These are phyloP conservation scores for Alternaria gaisen DNA, from an alignment of 2,329 filamentous ascomycete species.

Conservation along the genomic window DNA sequence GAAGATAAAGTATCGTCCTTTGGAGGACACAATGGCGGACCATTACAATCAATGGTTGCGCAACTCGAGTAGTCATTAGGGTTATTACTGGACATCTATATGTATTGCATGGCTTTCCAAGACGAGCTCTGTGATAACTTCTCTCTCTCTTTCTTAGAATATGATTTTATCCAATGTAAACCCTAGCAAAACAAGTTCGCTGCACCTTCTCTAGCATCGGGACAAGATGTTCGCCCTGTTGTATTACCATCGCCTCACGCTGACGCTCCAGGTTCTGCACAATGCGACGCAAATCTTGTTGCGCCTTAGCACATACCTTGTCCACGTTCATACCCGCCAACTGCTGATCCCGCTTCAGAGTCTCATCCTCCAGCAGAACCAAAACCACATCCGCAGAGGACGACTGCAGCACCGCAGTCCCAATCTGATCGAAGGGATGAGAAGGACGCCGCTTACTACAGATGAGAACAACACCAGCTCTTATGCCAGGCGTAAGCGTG, in stretches of 20 bases:
- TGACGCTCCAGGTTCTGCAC: neutral
- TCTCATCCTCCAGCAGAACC: neutral
- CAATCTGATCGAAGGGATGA: neutral
- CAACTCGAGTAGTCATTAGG: neutral
- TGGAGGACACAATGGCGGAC: neutral
- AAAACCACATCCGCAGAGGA: neutral
- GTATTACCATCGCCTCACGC: neutral
- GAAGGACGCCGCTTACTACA: neutral
- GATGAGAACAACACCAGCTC: neutral
- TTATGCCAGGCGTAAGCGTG: neutral
- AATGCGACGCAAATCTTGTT: neutral
- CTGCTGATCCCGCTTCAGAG: neutral
- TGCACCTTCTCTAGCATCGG: neutral
- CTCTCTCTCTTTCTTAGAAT: too few relatives aligned
- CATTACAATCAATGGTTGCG: neutral
- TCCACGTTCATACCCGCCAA: neutral
- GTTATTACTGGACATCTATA: neutral
- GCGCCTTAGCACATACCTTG: neutral
- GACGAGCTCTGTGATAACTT: too few relatives aligned
- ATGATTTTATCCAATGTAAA: neutral
- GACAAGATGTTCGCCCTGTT: neutral
- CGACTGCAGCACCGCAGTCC: neutral
- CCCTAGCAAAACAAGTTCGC: neutral
- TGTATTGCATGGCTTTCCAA: neutral
- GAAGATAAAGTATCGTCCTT: neutral